A percentile compares a stretch with the other conserved stretches of the same genome.
Evolutionary conservation across 2,329 filamentous ascomycete genomes (phyloP).

Genomic region (Fusarium buxicola): DNA sequence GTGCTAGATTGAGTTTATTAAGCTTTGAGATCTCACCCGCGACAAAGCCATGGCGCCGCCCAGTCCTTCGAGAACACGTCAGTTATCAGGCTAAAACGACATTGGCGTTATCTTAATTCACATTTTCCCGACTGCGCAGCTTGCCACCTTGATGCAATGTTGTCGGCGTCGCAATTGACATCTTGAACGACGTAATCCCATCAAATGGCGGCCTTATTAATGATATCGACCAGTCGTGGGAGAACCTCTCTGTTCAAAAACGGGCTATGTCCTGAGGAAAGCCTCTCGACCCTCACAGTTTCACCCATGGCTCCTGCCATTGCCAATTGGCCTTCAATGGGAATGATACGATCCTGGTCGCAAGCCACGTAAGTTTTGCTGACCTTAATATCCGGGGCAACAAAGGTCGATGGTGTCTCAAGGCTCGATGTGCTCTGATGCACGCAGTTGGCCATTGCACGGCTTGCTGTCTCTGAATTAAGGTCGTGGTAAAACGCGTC

Average conservation of each 20-base stretch:
- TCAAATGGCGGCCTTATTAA: not conserved
- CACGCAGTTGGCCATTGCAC: not conserved
- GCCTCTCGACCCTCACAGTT: not conserved
- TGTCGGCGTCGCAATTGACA: too few species aligned
- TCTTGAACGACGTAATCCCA: too few species aligned
- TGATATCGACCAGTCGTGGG: not conserved
- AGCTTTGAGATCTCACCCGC: too few species aligned
- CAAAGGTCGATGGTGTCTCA: slow-evolving; percentile 30
- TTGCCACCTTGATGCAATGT: too few species aligned
- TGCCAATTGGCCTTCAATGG: slow-evolving; percentile 32
- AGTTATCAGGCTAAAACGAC: too few species aligned
- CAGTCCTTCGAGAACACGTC: too few species aligned
- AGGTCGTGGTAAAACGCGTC: slow-evolving; percentile 21
- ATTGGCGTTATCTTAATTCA: too few species aligned
- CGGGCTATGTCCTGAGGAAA: not conserved
- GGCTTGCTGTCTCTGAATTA: not conserved
- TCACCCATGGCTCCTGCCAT: slow-evolving; percentile 32
- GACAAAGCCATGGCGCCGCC: too few species aligned
- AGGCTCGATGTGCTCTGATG: slow-evolving; percentile 36
- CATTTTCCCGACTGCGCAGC: too few species aligned
- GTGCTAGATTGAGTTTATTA: too few species aligned
- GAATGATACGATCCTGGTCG: slow-evolving; percentile 37
- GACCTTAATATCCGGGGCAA: slow-evolving; percentile 36
- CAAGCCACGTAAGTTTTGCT: slow-evolving; percentile 47
- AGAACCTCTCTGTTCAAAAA: slow-evolving; percentile 1